phyloP scores from a whole-genome alignment of 1,139 yeast species.

The Protomyces macrosporus region DNA sequence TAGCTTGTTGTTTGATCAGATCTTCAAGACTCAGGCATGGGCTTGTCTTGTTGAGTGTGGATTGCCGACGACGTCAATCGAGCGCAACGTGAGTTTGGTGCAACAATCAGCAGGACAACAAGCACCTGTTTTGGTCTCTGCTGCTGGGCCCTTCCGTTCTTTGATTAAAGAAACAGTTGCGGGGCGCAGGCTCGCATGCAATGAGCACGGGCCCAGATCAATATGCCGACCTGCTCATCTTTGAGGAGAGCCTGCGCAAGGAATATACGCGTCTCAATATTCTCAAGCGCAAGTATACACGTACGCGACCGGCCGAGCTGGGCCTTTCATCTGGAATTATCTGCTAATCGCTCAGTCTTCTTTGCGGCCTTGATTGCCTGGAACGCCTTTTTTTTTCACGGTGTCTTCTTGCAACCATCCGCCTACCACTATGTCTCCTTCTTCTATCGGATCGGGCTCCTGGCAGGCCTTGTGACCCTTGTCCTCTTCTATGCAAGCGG shows the following conservation, averaged over 20 bases:
- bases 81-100: background rate
- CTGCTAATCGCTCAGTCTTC: conserved; percentile 5
- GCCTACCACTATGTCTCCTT: conserved; percentile 20
- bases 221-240: conserved; percentile 23
- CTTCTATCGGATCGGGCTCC: conserved; percentile 16
- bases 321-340: background rate
- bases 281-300: conserved; percentile 14
- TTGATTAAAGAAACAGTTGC: no score
- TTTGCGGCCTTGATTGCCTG: conserved; percentile 19
- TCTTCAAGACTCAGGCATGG: background rate
- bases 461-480: conserved; percentile 24
- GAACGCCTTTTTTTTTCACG: conserved; percentile 17
- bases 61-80: background rate
- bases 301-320: background rate
- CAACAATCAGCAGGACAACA: background rate
- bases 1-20: no score
- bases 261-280: conserved; percentile 18
- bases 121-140: no score
- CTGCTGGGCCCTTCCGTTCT: no score
- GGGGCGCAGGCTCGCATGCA: background rate
- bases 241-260: conserved; percentile 25
- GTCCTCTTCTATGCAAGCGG: conserved; percentile 26
- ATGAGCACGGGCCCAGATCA: conserved; percentile 7
- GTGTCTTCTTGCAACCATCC: conserved; percentile 3
- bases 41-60: background rate